Base-by-base conservation (phyloP, 1,284 basidiomycete species). In the Moniliella sp. region DNA sequence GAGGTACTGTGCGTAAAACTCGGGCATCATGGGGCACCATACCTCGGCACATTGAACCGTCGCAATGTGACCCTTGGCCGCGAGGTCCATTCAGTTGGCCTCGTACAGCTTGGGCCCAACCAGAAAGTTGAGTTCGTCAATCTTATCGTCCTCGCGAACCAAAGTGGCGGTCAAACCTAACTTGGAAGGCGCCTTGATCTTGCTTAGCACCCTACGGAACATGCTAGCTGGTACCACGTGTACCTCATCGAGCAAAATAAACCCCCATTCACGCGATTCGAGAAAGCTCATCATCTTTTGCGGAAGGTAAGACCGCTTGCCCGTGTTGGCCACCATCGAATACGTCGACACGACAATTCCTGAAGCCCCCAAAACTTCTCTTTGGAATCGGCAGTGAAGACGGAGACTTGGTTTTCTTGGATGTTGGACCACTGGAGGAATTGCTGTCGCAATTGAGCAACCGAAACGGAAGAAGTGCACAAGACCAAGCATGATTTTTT, bases 11-110 rank as follows among this genome's bases (percentile, higher is more conserved):
- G 82, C 76, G 62, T 97, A 99, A 61, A 99, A 99, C 60, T 97
- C 86, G n/a, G 91, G 88, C 18, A 91, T 93, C 91, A 97, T 97
- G 5, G 84, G 82, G 57, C 91, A 99, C 91, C 91, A 97, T 4
- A 99, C 91, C 64, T 99, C 91, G 10, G 91, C 91, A 61, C 86
- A 94, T 78, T 26, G 91, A 13, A 97, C 91, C 47, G 91, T 97
- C 3, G 91, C 91, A 56, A 99, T 99, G 62, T 99, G 91, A 0
- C 91, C 91, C 62, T 97, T 94, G 37, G 83, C 83, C 18, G 91
- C 91, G 45, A 99, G 73, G 62, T 99, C 91, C 88, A 97, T 97
- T 91, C 91, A 99, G 61, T 99, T 99, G 4, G 91, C 91, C 64
- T 99, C 91, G 61, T 97, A 99, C 27, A 99, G 69, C 65, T 99